phyloP scores from a whole-genome alignment of 1,284 basidiomycete genomes.

The Microbotryum silenes-acaulis region DNA sequence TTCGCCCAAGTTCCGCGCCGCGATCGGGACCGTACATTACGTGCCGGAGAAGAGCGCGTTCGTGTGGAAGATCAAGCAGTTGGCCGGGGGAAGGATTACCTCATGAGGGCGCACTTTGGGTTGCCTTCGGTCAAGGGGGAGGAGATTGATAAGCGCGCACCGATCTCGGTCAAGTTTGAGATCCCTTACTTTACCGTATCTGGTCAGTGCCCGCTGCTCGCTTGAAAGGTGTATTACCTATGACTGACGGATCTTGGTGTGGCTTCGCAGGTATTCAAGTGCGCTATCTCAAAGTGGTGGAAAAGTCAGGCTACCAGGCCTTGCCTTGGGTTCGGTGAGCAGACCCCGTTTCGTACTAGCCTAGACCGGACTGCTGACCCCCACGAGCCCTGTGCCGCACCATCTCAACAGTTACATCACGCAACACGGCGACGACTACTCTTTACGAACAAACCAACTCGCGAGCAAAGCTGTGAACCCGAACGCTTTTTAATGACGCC shows the following conservation, averaged over 20 bases:
- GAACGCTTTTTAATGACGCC: background rate
- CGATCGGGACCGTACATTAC: constrained; percentile 86
- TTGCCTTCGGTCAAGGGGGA: constrained; percentile 78
- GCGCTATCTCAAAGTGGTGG: constrained; percentile 92
- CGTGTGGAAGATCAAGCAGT: constrained; percentile 96
- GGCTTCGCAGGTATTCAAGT: constrained; percentile 70
- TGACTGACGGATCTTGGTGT: too few relatives aligned
- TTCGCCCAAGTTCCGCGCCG: constrained; percentile 89
- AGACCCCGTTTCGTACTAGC: background rate
- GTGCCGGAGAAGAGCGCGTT: constrained; percentile 93
- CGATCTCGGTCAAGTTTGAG: constrained; percentile 95
- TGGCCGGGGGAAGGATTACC: constrained; percentile 83
- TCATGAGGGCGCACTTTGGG: constrained; percentile 94
- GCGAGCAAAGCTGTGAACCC: background rate
- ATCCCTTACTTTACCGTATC: constrained; percentile 63
- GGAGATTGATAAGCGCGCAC: constrained; percentile 80
- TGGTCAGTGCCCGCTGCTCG: too few relatives aligned
- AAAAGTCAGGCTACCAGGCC: constrained; percentile 67
- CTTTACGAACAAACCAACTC: constrained; percentile 5
- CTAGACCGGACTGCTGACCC: background rate
- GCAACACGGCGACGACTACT: constrained; percentile 90
- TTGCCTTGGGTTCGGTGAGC: constrained; percentile 69
- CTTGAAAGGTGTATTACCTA: too few relatives aligned
- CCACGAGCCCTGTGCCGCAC: constrained; percentile 18
- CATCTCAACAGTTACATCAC: constrained; percentile 62